Evolutionary conservation across 1,139 yeast genomes (phyloP).

Genomic region (Debaryomyces robertsiae): DNA sequence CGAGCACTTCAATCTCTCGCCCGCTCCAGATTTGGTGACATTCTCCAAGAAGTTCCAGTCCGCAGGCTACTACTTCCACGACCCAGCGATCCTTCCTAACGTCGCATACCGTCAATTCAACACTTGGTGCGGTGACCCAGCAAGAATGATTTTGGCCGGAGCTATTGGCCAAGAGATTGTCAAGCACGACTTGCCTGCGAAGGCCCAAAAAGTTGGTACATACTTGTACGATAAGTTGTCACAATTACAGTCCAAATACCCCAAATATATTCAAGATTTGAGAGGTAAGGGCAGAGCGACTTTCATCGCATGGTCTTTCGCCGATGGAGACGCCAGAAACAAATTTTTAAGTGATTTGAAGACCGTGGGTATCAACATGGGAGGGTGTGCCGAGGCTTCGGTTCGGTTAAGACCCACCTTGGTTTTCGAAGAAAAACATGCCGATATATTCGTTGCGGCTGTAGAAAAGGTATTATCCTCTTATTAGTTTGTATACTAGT

Average conservation of each 20-base stretch:
- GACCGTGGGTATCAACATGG: conserved; percentile 68
- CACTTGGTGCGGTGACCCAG: conserved; percentile 93
- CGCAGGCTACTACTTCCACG: conserved; percentile 79
- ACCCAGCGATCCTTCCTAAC: conserved; percentile 69
- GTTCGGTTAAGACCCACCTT: conserved; percentile 79
- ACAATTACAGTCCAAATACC: conserved; percentile 52
- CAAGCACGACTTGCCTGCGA: conserved; percentile 58
- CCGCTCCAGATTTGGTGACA: conserved; percentile 81
- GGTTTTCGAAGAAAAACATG: conserved; percentile 75
- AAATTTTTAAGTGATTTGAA: conserved; percentile 59
- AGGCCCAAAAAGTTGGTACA: conserved; percentile 62
- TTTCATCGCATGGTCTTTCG: conserved; percentile 76
- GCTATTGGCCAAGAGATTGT: conserved; percentile 66
- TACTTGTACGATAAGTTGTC: conserved; percentile 60
- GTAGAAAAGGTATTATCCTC: conserved; percentile 51
- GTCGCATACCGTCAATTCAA: conserved; percentile 81
- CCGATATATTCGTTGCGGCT: conserved; percentile 59
- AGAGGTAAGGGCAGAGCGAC: conserved; percentile 79
- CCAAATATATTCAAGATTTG: conserved; percentile 52
- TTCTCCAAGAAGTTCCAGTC: conserved; percentile 86
- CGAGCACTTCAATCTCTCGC: conserved; percentile 72
- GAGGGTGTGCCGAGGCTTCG: conserved; percentile 77
- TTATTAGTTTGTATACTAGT: conserved; percentile 21
- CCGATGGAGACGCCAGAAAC: conserved; percentile 56
- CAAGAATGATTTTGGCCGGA: conserved; percentile 71